These are phyloP conservation scores for Neonothopanus nambi DNA, from an alignment of 1,284 basidiomycete species.

Conservation along the genomic window DNA sequence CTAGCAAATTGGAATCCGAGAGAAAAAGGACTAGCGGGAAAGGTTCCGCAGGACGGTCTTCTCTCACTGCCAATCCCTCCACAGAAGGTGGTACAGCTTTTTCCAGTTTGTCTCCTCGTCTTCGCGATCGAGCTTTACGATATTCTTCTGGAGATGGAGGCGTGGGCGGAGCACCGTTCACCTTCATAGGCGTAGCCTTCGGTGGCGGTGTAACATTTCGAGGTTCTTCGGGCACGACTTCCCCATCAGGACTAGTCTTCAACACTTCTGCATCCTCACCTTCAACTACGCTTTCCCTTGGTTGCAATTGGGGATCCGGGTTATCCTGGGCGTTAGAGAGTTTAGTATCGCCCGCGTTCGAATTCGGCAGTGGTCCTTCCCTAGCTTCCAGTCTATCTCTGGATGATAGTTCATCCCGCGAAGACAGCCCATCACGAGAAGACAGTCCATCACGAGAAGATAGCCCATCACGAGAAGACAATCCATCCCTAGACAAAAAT, in stretches of 20 bases:
- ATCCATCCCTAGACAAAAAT: neutral
- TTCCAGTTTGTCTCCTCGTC: slow-evolving; percentile 42
- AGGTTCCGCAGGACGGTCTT: slow-evolving; percentile 32
- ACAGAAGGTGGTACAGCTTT: slow-evolving; percentile 27
- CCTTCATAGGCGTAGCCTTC: neutral
- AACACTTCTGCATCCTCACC: neutral
- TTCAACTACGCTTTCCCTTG: slow-evolving; percentile 14
- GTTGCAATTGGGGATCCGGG: neutral
- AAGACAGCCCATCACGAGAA: neutral
- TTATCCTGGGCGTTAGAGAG: no score
- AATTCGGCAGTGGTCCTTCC: neutral
- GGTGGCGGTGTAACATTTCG: slow-evolving; percentile 6
- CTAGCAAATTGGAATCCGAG: slow-evolving; percentile 47
- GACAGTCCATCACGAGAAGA: neutral
- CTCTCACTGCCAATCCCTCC: slow-evolving; percentile 23
- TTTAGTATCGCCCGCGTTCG: no score
- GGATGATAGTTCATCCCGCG: neutral
- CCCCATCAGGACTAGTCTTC: no score
- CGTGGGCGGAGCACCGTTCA: neutral
- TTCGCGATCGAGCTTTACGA: slow-evolving; percentile 34
- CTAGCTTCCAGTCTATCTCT: neutral
- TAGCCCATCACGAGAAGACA: neutral
- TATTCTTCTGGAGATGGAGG: slow-evolving; percentile 25
- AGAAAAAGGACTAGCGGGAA: slow-evolving; percentile 52
- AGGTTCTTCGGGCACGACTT: neutral